Conservation (phyloP, 2,329 filamentous ascomycete species). For the Dendryphion nanum region DNA sequence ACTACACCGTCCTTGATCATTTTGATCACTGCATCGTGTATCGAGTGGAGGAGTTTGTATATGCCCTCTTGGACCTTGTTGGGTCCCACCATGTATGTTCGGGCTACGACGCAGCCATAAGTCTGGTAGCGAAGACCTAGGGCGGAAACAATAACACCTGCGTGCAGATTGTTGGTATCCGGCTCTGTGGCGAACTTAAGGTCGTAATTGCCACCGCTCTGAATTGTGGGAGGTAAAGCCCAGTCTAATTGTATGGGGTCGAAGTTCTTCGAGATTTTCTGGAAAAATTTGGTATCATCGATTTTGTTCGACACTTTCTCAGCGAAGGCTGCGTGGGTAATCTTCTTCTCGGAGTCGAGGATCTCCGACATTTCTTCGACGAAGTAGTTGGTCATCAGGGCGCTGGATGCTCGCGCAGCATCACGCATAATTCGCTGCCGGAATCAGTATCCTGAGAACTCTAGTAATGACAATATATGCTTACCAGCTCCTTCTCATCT, state of each 20-base stretch:
- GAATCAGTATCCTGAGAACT: slow-evolving; percentile 1
- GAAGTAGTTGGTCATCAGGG: slow-evolving; percentile 93
- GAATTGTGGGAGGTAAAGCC: slow-evolving; percentile 85
- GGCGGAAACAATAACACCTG: slow-evolving; percentile 89
- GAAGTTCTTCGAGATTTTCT: slow-evolving; percentile 79
- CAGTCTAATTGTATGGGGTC: slow-evolving; percentile 89
- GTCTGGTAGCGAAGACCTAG: slow-evolving; percentile 94
- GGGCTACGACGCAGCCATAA: slow-evolving; percentile 87
- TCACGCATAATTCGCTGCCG: slow-evolving; percentile 80
- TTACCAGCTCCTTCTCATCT: slow-evolving; percentile 83
- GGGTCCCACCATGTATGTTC: slow-evolving; percentile 94
- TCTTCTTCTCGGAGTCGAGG: slow-evolving; percentile 94
- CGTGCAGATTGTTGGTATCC: slow-evolving; percentile 77
- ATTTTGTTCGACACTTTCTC: slow-evolving; percentile 88
- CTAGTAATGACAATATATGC: slow-evolving; percentile 16
- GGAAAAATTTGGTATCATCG: slow-evolving; percentile 92
- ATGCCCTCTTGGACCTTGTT: slow-evolving; percentile 94
- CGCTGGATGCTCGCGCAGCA: slow-evolving; percentile 89
- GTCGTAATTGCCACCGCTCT: slow-evolving; percentile 95
- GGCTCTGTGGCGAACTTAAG: slow-evolving; percentile 75
- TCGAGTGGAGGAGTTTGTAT: slow-evolving; percentile 81
- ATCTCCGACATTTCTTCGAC: slow-evolving; percentile 97
- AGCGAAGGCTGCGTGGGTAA: slow-evolving; percentile 83
- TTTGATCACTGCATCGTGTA: slow-evolving; percentile 88
- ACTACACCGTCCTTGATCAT: slow-evolving; percentile 82